Base-by-base conservation (phyloP, 2,329 filamentous ascomycete species). In the Phaeosphaeriaceae sp. region DNA sequence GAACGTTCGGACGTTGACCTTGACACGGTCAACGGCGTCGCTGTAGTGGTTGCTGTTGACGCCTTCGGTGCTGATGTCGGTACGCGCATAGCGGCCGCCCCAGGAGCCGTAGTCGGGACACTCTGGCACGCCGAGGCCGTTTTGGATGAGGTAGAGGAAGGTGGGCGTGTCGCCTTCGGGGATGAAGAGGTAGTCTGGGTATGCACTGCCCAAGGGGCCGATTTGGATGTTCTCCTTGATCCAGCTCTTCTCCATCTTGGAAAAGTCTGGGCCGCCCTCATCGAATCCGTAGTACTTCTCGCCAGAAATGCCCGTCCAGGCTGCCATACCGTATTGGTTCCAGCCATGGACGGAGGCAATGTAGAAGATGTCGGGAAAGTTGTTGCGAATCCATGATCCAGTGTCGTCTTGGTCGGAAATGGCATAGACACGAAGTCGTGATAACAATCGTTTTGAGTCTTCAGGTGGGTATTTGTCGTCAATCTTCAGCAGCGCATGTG, bases 381-480 rank as follows among this genome's bases (percentile, higher is more conserved):
- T 80, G 47, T 77, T 72, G 17, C 85, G 81, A 36, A 88, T 83
- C 85, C 85, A 88, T 0, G 80, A 72, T 0, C 84, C 85, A 0
- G 83, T 82, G 59, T 88, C 82, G 59, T 88, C 85, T 62, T 88
- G 85, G 61, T 88, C 86, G 7, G 84, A 86, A 54, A 88, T 86
- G 36, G 85, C 74, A 27, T 77, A 77, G 3, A 77, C 69, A 2
- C 75, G 70, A 2, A 77, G 44, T 11, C 73, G 69, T 1, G 73
- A 75, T 19, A 74, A 61, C 1, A 76, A 64, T 13, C 73, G 71
- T 24, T 66, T 66, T 5, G 73, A 69, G 53, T 76, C 73, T 52
- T 76, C 74, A 4, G 74, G 73, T 1, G 71, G 57, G 62, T 58
- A 65, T 17, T 68, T 69, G 17, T 67, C 58, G 25, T 76, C 73